These are phyloP conservation scores for Otatea glauca DNA, from an alignment of 176 grass and related monocot species.

Conservation along the genomic window DNA sequence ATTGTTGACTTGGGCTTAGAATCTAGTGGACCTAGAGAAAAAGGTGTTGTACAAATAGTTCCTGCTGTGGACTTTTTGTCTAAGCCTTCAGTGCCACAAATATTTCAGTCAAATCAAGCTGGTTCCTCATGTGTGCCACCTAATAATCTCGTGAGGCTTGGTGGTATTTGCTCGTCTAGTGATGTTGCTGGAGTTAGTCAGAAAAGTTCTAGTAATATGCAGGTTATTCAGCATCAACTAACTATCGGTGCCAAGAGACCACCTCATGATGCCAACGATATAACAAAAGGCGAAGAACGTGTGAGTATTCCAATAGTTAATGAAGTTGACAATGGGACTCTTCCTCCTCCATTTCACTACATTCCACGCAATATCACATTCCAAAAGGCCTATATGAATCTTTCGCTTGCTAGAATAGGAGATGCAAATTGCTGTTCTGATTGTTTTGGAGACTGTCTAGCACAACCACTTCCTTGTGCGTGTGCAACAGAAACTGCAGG, in stretches of 20 bases:
- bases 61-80: constrained; percentile 34
- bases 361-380: constrained; percentile 69
- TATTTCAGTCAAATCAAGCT: constrained; percentile 34
- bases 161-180: constrained; percentile 25
- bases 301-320: constrained; percentile 64
- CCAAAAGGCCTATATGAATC: constrained; percentile 67
- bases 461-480: constrained; percentile 61
- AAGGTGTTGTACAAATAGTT: constrained; percentile 42
- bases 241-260: constrained; percentile 32
- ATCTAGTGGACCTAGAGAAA: constrained; percentile 47
- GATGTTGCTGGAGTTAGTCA: constrained; percentile 29
- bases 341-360: constrained; percentile 70
- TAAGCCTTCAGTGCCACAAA: constrained; percentile 35
- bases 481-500: constrained; percentile 82
- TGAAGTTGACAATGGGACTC: constrained; percentile 37
- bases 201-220: constrained; percentile 44
- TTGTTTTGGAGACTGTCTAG: constrained; percentile 77
- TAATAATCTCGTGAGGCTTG: constrained; percentile 28
- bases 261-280: constrained; percentile 68
- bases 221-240: constrained; percentile 36
- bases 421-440: constrained; percentile 78
- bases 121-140: constrained; percentile 14
- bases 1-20: constrained; percentile 60
- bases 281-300: constrained; percentile 79
- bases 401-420: constrained; percentile 84